Evolutionary conservation across 2,329 filamentous ascomycete genomes (phyloP), one percentile per base, ranked within the genome.

Genomic region (Raffaelea deltoideospora): DNA sequence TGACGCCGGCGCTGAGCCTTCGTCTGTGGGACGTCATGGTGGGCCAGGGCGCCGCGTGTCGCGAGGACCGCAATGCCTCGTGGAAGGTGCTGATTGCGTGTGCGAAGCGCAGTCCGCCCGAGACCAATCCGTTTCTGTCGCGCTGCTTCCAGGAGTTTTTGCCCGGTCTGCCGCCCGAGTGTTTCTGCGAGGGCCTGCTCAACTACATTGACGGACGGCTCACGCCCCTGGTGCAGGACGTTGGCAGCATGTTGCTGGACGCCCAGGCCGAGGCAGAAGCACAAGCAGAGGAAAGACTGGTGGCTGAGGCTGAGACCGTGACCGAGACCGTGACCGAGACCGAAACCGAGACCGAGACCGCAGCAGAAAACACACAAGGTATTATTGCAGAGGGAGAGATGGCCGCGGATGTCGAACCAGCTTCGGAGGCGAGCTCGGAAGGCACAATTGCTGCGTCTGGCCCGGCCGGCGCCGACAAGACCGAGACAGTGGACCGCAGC

Each of bases 1-100:
- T 93, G 33, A 67, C 72, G 0, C 49, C 62, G 3, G 69, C 78
- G 2, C 61, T 82, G 4, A 76, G 78, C 14, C 59, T 63, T 30
- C 63, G 61, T 11, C 64, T 93, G 2, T 93, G 84, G 83, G 64
- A 78, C 39, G 61, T 78, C 28, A 63, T 90, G 20, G 73, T 93
- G 33, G 80, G 84, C 11, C 61, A 67, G 5, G 57, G 64, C 28
- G 72, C 76, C 4, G 57, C 74, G 4, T 72, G 68, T 19, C 57
- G 65, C 4, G 64, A 69, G 9, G 75, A 82, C 41, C 67, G 81
- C 37, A 67, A 72, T 41, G 59, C 65, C 13, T 79, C 76, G 1
- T 93, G 86, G 86, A 60, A 69, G 20, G 68, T 78, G 39, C 55
- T 88, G 35, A 67, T 72, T 51, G 45, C 47, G 15, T 57, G 65